A percentile compares a stretch with the other conserved stretches of the same genome.
Evolutionary conservation across 108 stramenopile genomes (phyloP).

Genomic region (Fistulifera solaris): DNA sequence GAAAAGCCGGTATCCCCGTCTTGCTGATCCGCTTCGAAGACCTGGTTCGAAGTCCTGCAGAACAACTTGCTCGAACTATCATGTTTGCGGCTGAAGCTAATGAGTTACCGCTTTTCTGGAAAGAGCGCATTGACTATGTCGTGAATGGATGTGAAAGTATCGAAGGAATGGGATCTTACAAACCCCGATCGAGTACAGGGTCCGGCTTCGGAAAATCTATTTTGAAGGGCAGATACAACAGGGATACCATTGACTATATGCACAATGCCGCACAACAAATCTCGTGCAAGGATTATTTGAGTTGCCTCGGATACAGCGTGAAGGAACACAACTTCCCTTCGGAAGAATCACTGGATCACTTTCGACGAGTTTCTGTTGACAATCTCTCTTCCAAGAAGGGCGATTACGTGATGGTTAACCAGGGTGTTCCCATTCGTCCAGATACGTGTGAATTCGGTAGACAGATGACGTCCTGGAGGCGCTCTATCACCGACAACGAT

Average conservation of each 20-base stretch:
- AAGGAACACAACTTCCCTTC: conserved; percentile 46
- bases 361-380: neutral
- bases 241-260: neutral
- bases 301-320: conserved; percentile 60
- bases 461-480: conserved; percentile 56
- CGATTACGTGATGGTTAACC: conserved; percentile 4
- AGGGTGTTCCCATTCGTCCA: conserved; percentile 25
- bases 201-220: conserved; percentile 10
- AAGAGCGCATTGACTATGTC: conserved; percentile 11
- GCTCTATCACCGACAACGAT: conserved; percentile 43
- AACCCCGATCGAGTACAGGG: conserved; percentile 22
- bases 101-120: conserved; percentile 8
- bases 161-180: conserved; percentile 40
- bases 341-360: conserved; percentile 20
- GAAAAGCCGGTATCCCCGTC: conserved; percentile 18
- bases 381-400: neutral
- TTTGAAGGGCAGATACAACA: conserved; percentile 20
- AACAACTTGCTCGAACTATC: conserved; percentile 36
- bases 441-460: conserved; percentile 52
- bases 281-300: conserved; percentile 19
- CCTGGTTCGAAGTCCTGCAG: conserved; percentile 40
- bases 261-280: too few species aligned
- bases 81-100: conserved; percentile 22
- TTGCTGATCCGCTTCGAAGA: conserved; percentile 74
- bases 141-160: conserved; percentile 14